Evolutionary conservation across 768 basidiomycete genomes (phyloP).

Genomic region (Clavulina sp.): DNA sequence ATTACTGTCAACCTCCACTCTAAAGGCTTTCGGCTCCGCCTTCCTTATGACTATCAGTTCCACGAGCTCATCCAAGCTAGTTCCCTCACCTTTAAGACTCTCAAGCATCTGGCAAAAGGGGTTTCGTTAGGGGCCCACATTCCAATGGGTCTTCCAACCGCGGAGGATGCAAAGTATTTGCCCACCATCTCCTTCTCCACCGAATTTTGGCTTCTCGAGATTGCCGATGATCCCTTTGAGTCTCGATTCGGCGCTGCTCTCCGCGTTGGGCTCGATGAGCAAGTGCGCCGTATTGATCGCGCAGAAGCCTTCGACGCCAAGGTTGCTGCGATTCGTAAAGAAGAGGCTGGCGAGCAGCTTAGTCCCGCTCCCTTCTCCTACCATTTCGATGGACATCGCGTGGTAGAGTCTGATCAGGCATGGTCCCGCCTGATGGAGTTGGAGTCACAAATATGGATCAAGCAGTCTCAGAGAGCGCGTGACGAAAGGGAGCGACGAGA

Average conservation of each 20-base stretch:
- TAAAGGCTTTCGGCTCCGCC: conserved; percentile 52
- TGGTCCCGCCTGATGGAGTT: conserved; percentile 45
- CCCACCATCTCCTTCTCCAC: conserved; percentile 45
- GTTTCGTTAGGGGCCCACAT: conserved; percentile 34
- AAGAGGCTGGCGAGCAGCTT: conserved; percentile 16
- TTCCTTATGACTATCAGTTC: conserved; percentile 63
- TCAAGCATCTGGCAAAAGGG: conserved; percentile 48
- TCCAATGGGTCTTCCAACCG: conserved; percentile 40
- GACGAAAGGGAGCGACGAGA: conserved; percentile 31
- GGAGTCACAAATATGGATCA: conserved; percentile 57
- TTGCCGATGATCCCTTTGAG: conserved; percentile 75
- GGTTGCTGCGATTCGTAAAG: conserved; percentile 41
- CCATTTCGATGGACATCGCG: conserved; percentile 44
- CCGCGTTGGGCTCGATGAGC: conserved; percentile 54
- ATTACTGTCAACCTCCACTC: conserved; percentile 31
- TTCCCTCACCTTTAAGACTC: conserved; percentile 48
- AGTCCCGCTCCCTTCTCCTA: conserved; percentile 28
- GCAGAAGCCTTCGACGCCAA: conserved; percentile 71
- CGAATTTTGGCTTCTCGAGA: conserved; percentile 51
- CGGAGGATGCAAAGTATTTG: conserved; percentile 55
- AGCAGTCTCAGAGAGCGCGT: conserved; percentile 32
- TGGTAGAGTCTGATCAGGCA: conserved; percentile 56
- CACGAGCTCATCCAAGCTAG: conserved; percentile 60
- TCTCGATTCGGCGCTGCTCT: conserved; percentile 55
- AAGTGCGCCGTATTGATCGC: conserved; percentile 47